Conservation (phyloP, 331 rosid species). For the Pyracantha coccinea region DNA sequence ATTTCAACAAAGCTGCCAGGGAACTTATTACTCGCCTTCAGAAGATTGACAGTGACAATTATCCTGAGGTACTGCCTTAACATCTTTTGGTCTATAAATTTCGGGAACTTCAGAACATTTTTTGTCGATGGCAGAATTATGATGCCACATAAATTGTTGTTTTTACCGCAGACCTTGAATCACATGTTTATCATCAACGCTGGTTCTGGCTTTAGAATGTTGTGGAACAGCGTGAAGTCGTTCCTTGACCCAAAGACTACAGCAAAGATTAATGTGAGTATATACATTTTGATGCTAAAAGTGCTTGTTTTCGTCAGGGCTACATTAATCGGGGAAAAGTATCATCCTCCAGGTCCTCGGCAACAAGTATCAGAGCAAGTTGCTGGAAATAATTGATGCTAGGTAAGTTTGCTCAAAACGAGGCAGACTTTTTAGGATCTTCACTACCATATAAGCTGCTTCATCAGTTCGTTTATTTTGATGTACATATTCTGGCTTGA, state of each 20-base stretch:
- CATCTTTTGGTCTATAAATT: background rate
- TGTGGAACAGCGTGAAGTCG: conserved; percentile 87
- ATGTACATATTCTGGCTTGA: conserved; percentile 8
- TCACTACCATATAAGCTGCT: background rate
- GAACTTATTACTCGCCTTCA: conserved; percentile 68
- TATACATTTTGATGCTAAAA: conserved; percentile 9
- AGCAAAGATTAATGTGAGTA: conserved; percentile 69
- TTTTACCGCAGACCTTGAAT: conserved; percentile 71
- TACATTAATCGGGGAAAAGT: conserved; percentile 14
- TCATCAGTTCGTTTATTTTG: background rate
- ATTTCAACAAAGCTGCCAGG: conserved; percentile 72
- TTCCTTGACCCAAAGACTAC: conserved; percentile 95
- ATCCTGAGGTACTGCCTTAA: conserved; percentile 58
- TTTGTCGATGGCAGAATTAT: background rate
- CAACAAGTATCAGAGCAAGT: conserved; percentile 69
- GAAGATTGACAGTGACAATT: conserved; percentile 82
- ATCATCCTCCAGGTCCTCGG: conserved; percentile 69
- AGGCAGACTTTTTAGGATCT: too few relatives aligned
- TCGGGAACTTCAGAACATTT: background rate
- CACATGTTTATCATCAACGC: conserved; percentile 98
- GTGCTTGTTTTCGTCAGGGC: conserved; percentile 9
- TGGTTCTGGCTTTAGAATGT: conserved; percentile 86
- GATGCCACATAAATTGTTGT: conserved; percentile 23
- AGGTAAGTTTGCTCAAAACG: conserved; percentile 36
- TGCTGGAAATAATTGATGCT: conserved; percentile 85